phyloP scores from a whole-genome alignment of 345 rosid species.

The Arabis hirsuta region DNA sequence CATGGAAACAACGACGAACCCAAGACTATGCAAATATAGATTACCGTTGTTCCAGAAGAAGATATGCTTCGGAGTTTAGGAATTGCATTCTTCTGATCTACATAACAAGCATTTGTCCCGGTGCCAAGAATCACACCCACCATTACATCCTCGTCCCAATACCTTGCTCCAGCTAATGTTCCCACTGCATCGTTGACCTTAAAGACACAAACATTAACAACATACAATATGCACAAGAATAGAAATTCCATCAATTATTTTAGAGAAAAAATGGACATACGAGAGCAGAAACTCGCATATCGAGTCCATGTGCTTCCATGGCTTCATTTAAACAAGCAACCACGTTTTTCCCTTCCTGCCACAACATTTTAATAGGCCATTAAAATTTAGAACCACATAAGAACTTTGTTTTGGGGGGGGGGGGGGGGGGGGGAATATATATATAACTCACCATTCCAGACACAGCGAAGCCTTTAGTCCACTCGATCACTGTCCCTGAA shows the following conservation, averaged over 20 bases:
- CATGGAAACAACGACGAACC: neutral
- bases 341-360: conserved; percentile 75
- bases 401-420: too few relatives aligned
- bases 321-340: conserved; percentile 89
- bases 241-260: neutral
- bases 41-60: conserved; percentile 63
- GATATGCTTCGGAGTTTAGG: conserved; percentile 56
- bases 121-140: conserved; percentile 93
- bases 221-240: conserved; percentile 8
- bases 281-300: conserved; percentile 83
- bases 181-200: conserved; percentile 87
- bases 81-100: conserved; percentile 66
- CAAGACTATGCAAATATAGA: too few relatives aligned
- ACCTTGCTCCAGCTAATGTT: conserved; percentile 81
- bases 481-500: conserved; percentile 75
- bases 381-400: neutral
- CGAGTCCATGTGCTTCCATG: conserved; percentile 63
- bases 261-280: conserved; percentile 43
- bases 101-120: conserved; percentile 93
- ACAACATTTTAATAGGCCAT: conserved; percentile 24
- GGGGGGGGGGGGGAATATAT: too few relatives aligned
- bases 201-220: conserved; percentile 22
- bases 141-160: conserved; percentile 85
- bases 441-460: conserved; percentile 74
- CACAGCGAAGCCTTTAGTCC: conserved; percentile 90